phyloP scores from a whole-genome alignment of 257 asterid species.

The Cruciata laevipes region DNA sequence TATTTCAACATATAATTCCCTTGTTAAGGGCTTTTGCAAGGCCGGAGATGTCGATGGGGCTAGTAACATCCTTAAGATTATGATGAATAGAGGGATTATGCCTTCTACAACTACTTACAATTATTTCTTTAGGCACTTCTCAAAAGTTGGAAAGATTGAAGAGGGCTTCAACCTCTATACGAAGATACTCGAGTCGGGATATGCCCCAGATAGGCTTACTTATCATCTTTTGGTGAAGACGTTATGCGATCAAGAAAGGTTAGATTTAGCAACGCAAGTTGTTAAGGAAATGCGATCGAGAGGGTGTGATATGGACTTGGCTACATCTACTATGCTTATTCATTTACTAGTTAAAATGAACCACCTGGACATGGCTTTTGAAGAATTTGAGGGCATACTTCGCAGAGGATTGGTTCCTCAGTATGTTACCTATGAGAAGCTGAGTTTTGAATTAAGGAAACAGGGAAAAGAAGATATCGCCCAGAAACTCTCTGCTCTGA shows the following conservation, averaged over 20 bases:
- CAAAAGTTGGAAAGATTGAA: slow-evolving; percentile 50
- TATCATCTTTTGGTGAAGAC: slow-evolving; percentile 73
- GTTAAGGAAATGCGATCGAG: slow-evolving; percentile 60
- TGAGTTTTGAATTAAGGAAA: slow-evolving; percentile 41
- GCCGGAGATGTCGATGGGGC: slow-evolving; percentile 74
- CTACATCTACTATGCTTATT: slow-evolving; percentile 69
- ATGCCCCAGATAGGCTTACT: slow-evolving; percentile 52
- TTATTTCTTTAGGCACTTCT: slow-evolving; percentile 64
- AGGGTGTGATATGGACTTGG: slow-evolving; percentile 80
- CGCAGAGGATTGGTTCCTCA: slow-evolving; percentile 86
- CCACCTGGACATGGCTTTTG: slow-evolving; percentile 49
- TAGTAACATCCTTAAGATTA: slow-evolving; percentile 54
- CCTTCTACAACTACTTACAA: slow-evolving; percentile 64
- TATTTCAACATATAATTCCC: slow-evolving; percentile 67
- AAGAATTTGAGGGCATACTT: slow-evolving; percentile 64
- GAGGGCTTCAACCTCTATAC: slow-evolving; percentile 66
- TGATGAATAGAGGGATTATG: slow-evolving; percentile 47
- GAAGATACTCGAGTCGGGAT: slow-evolving; percentile 52
- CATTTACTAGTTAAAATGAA: slow-evolving; percentile 49
- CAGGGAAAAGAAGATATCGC: slow-evolving; percentile 48
- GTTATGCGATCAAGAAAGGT: slow-evolving; percentile 53
- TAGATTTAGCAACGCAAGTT: slow-evolving; percentile 36
- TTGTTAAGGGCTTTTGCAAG: slow-evolving; percentile 82
- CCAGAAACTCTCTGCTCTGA: slow-evolving; percentile 43
- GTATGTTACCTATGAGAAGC: slow-evolving; percentile 59